Evolutionary conservation across 2,329 filamentous ascomycete genomes (phyloP).

Genomic region (Trichoderma atroviride): DNA sequence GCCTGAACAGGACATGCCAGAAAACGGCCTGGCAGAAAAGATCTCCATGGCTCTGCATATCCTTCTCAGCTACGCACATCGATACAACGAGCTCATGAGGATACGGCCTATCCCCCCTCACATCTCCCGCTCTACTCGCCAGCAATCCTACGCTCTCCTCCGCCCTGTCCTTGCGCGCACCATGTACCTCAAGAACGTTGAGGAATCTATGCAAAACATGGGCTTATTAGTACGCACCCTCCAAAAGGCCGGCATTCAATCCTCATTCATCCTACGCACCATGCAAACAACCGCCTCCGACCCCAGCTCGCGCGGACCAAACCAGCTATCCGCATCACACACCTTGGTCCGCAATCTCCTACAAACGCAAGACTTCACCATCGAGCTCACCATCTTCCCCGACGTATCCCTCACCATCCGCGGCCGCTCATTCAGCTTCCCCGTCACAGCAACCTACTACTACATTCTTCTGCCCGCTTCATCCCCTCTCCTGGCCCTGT

Average conservation of each 20-base stretch:
- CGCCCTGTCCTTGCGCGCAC: conserved; percentile 55
- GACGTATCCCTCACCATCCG: conserved; percentile 47
- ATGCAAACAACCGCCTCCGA: conserved; percentile 39
- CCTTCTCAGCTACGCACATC: conserved; percentile 77
- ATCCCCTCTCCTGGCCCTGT: conserved; percentile 43
- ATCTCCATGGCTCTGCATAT: conserved; percentile 71
- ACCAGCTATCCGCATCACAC: conserved; percentile 47
- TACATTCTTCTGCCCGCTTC: conserved; percentile 45
- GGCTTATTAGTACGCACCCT: conserved; percentile 49
- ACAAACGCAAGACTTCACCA: conserved; percentile 45
- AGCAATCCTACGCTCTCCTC: conserved; percentile 53
- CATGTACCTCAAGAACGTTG: conserved; percentile 47
- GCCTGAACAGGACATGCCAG: conserved; percentile 40
- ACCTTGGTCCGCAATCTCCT: conserved; percentile 49
- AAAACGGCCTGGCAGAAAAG: conserved; percentile 62
- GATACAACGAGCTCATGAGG: conserved; percentile 70
- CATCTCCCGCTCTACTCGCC: conserved; percentile 42
- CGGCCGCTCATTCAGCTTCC: conserved; percentile 48
- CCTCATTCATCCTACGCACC: conserved; percentile 49
- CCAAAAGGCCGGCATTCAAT: conserved; percentile 49
- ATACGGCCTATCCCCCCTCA: conserved; percentile 57
- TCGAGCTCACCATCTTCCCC: conserved; percentile 51
- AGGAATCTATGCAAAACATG: conserved; percentile 46
- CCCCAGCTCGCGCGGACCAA: conserved; percentile 36
- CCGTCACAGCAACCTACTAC: conserved; percentile 51